Evolutionary conservation across 768 basidiomycete species (phyloP), one percentile per base, ranked within the genome.

Genomic region (Suillus placidus): DNA sequence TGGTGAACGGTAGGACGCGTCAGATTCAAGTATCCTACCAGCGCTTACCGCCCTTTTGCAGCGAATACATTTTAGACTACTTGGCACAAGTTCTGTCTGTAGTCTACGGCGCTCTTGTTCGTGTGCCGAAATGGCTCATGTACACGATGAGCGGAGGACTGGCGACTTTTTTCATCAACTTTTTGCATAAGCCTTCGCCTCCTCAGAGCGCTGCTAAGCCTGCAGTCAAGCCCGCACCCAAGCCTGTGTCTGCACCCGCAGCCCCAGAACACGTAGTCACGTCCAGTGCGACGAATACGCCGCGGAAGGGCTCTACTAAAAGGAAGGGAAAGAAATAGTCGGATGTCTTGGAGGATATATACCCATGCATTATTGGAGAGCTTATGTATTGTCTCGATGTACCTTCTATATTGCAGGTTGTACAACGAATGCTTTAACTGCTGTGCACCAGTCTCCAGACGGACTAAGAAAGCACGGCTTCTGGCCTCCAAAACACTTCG

Each of bases 61-160:
- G 92, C 63, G 93, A 93, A 80, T 88, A 79, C 73, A 69, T 92
- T 34, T 77, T 93, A 79, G 85, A 89, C 66, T 84, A 83, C 71
- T 71, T 87, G 58, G 89, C 89, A 0, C 69, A 81, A 35, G 75
- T 71, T 18, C 68, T 87, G 62, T 82, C 84, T 49, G 81, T 79
- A 67, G 51, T 81, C 55, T 93, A 93, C 80, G 78, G 84, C 70
- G 64, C 80, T 66, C 67, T 84, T 16, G 74, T 85, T 64, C 70
- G 80, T 37, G 71, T 94, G 54, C 93, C 93, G n/a, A 85, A 85
- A 67, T 93, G 90, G 89, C 40, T 90, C 30, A 77, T 94, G 71
- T 82, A 92, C 71, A 70, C 92, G 55, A 60, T 83, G 9, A 89
- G 91, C 3, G 93, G 92, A 47, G 81, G 80, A 38, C 3, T 88